Evolutionary conservation across 2,329 filamentous ascomycete genomes (phyloP), one percentile per base, ranked within the genome.

Genomic region (Trichoderma breve): DNA sequence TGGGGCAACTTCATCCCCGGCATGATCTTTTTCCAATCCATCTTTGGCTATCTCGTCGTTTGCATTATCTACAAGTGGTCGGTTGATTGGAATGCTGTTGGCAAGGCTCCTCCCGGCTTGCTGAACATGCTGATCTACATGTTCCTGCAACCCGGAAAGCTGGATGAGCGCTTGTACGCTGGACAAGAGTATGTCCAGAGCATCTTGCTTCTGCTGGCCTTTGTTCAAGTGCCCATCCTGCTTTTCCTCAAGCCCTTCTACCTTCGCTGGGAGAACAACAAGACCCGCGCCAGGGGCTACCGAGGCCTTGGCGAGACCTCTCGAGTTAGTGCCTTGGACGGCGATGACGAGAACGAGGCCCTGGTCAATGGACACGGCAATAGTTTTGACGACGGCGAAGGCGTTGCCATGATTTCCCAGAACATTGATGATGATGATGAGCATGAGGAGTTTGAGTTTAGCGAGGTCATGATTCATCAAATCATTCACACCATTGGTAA

Each of bases 121-220:
- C 85, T 99, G 74, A 99, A 99, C 88, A 98, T 98, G 95, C 87
- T 99, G 79, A 99, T 99, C 79, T 98, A 98, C 88, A 99, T 99
- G 97, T 99, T 99, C 86, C 84, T 99, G 76, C 90, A 91, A 74
- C 96, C 96, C 4, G 94, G 94, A 66, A 92, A 82, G 0, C 79
- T 91, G 18, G 91, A 93, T 63, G 89, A 93, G 73, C 87, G 87
- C 65, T 86, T 99, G 6, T 99, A 97, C 81, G 80, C 85, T 26
- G 93, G 93, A 55, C 96, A 99, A 81, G 88, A 86, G 15, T 81
- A 80, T 2, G 87, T 99, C 0, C 96, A 99, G 82, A 84, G 93
- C 14, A 81, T 93, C 68, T 85, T 99, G 43, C 84, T 99, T 26
- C 86, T 97, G 32, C 82, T 98, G 74, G 97, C 96, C 4, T 86